Evolutionary conservation across 2,329 filamentous ascomycete genomes (phyloP).

Genomic region (Madurella fahalii): DNA sequence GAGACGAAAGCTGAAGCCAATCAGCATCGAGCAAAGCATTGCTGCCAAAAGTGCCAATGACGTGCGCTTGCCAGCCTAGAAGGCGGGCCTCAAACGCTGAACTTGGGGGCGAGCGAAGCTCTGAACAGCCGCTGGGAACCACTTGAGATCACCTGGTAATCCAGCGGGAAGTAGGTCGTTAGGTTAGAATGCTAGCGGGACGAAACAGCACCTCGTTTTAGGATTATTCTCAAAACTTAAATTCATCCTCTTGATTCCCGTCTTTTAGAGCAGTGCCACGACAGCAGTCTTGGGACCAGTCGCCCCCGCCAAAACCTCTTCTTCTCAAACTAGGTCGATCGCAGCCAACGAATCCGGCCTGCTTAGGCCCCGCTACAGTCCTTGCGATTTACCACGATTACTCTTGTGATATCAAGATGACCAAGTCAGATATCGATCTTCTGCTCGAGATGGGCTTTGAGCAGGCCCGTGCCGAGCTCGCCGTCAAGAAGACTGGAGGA

Average conservation of each 20-base stretch:
- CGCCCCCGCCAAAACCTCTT: too few relatives aligned
- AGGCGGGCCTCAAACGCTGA: too few relatives aligned
- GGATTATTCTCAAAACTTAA: neutral
- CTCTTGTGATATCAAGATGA: slow-evolving; percentile 39
- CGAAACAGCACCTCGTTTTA: too few relatives aligned
- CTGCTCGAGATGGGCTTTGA: slow-evolving; percentile 78
- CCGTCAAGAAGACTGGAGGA: slow-evolving; percentile 77
- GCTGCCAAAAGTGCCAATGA: neutral
- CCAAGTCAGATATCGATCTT: slow-evolving; percentile 55
- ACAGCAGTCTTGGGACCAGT: too few relatives aligned
- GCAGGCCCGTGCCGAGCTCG: slow-evolving; percentile 72
- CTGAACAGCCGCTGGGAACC: too few relatives aligned
- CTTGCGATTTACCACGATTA: neutral
- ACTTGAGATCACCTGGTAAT: too few relatives aligned
- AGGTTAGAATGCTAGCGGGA: too few relatives aligned
- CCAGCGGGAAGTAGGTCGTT: too few relatives aligned
- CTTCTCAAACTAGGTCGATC: too few relatives aligned
- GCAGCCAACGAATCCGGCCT: neutral
- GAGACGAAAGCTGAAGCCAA: neutral
- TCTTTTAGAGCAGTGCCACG: too few relatives aligned
- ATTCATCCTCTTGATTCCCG: neutral
- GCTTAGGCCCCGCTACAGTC: neutral
- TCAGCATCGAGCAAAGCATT: neutral
- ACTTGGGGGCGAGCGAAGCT: too few relatives aligned
- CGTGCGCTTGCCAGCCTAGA: neutral